Conservation (phyloP, 2,329 filamentous ascomycete genomes). For the Penicillium sp. region DNA sequence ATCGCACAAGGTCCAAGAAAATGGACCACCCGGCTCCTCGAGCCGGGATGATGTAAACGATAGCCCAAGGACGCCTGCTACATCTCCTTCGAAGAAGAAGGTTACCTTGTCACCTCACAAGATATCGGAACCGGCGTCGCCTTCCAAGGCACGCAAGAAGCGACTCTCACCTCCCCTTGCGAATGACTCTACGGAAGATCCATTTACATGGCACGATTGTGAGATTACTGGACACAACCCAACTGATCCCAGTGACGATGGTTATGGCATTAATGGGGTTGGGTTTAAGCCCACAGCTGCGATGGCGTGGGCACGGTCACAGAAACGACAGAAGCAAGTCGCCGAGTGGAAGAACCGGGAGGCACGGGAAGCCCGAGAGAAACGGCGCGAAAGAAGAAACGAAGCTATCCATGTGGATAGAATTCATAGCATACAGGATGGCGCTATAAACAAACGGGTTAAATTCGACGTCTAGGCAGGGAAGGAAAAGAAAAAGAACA, state of each 20-base stretch:
- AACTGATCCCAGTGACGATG: constrained; percentile 54
- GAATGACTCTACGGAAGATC: constrained; percentile 23
- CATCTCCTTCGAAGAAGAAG: constrained; percentile 18
- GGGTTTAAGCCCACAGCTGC: constrained; percentile 58
- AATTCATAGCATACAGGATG: constrained; percentile 25
- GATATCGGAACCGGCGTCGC: constrained; percentile 15
- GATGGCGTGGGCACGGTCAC: constrained; percentile 51
- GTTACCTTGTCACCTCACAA: constrained; percentile 22
- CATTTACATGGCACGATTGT: constrained; percentile 51
- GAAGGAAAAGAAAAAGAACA: no score
- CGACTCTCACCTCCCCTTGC: constrained; percentile 33
- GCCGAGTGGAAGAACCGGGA: constrained; percentile 56
- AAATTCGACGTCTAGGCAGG: constrained; percentile 37
- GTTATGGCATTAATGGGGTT: constrained; percentile 58
- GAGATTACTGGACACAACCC: constrained; percentile 59
- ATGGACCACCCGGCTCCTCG: constrained; percentile 1
- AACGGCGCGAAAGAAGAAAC: constrained; percentile 49
- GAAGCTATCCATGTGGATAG: constrained; percentile 25
- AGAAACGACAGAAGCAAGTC: constrained; percentile 54
- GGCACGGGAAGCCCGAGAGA: constrained; percentile 53
- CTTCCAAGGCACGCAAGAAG: constrained; percentile 24
- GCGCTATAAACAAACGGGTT: constrained; percentile 36
- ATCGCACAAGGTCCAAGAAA: constrained; percentile 5
- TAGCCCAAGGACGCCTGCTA: constrained; percentile 5
- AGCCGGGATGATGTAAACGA: constrained; percentile 1